These are phyloP conservation scores for Acaromyces ingoldii DNA, from an alignment of 1,284 basidiomycete genomes.

Conservation along the genomic window DNA sequence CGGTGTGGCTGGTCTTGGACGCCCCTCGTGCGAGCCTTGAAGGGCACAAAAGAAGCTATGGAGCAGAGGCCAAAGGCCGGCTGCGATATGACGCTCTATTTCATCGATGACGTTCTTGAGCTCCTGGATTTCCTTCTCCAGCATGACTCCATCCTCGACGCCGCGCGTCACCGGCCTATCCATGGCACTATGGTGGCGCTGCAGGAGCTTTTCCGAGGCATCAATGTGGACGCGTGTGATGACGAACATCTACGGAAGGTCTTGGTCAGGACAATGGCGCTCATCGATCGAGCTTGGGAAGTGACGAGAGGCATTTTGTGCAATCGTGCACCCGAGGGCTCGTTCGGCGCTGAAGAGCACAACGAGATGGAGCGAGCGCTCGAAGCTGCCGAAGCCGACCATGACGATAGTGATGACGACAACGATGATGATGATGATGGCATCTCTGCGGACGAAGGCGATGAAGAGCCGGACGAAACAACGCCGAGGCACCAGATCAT, in stretches of 20 bases:
- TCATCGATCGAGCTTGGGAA: conserved; percentile 45
- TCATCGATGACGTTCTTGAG: conserved; percentile 42
- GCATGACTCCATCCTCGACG: conserved; percentile 28
- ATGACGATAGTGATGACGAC: conserved; percentile 3
- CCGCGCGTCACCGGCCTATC: conserved; percentile 39
- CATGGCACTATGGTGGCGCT: conserved; percentile 51
- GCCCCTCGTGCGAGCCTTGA: conserved; percentile 14
- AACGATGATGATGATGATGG: too few species aligned
- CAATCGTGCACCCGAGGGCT: conserved; percentile 44
- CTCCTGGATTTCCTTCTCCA: conserved; percentile 36
- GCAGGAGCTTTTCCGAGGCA: conserved; percentile 38
- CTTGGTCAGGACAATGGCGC: conserved; percentile 25
- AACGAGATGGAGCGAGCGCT: conserved; percentile 11
- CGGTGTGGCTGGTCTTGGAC: conserved; percentile 19
- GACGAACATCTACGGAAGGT: conserved; percentile 19
- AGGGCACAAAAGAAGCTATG: background rate
- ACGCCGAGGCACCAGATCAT: conserved; percentile 49
- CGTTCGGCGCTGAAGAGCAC: conserved; percentile 2
- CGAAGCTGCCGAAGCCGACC: conserved; percentile 4
- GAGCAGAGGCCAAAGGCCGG: too few species aligned
- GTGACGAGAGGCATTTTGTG: conserved; percentile 47
- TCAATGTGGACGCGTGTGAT: conserved; percentile 12
- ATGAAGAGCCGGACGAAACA: conserved; percentile 25
- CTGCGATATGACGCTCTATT: conserved; percentile 2
- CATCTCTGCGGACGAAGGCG: conserved; percentile 23